A percentile compares a stretch with the other conserved stretches of the same genome.
phyloP scores from a whole-genome alignment of 371 early-diverging fungal species.

The Apophysomyces elegans region DNA sequence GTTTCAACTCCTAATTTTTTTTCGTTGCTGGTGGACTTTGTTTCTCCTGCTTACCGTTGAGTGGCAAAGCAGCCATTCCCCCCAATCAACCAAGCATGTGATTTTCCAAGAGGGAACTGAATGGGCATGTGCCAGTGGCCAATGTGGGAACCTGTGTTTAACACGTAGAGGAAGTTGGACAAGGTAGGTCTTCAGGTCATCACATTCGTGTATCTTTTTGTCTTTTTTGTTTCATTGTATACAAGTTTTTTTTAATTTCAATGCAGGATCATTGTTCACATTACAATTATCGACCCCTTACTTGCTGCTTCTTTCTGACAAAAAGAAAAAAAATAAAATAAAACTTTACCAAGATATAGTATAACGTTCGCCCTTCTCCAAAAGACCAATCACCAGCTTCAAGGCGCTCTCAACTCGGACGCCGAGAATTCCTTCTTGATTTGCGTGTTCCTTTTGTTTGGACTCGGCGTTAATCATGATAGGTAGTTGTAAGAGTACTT shows the following conservation, averaged over 20 bases:
- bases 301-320: background rate
- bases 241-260: background rate
- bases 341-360: conserved; percentile 32
- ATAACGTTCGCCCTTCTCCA: conserved; percentile 61
- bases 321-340: background rate
- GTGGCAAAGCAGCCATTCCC: no score
- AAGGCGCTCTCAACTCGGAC: conserved; percentile 58
- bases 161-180: no score
- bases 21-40: no score
- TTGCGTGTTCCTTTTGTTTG: conserved; percentile 27
- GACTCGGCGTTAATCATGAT: conserved; percentile 57
- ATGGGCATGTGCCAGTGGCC: no score
- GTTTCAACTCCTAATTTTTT: no score
- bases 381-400: conserved; percentile 54
- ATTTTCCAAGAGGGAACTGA: background rate
- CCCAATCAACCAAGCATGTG: background rate
- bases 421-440: conserved; percentile 47
- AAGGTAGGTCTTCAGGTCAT: background rate
- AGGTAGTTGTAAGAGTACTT: conserved; percentile 60
- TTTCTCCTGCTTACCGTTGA: no score
- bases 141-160: no score
- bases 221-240: background rate
- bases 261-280: conserved; percentile 6
- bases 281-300: conserved; percentile 4
- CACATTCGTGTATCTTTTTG: background rate